Percentiles rank a stretch among this genome's conserved stretches.
These are phyloP conservation scores for Fusarium sp. DNA, from an alignment of 2,329 filamentous ascomycete genomes.

Conservation along the genomic window DNA sequence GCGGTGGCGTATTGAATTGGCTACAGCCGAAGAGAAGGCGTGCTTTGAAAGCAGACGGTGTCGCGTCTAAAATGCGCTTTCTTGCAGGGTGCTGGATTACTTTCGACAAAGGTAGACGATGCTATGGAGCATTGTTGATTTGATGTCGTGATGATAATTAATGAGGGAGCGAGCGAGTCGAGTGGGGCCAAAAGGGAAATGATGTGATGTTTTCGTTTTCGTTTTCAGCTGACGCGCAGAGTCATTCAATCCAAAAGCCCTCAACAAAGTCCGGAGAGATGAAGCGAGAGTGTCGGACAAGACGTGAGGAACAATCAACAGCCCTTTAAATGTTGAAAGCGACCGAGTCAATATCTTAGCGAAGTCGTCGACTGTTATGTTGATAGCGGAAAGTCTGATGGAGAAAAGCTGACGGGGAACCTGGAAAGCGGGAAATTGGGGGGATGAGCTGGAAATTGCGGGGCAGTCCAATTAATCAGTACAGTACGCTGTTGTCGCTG, in stretches of 20 bases:
- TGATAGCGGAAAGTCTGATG: background rate
- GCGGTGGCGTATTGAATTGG: background rate
- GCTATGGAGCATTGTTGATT: slow-evolving; percentile 14
- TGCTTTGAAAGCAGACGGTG: too few relatives aligned
- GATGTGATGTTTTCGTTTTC: slow-evolving; percentile 12
- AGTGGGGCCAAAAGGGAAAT: background rate
- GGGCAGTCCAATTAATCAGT: too few relatives aligned
- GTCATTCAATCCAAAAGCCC: background rate
- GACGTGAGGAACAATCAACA: background rate
- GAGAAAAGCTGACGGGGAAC: background rate
- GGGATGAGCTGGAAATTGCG: background rate
- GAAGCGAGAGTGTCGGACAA: slow-evolving; percentile 16
- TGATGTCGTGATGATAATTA: slow-evolving; percentile 6
- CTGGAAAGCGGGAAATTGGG: slow-evolving; percentile 6
- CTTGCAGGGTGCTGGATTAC: background rate
- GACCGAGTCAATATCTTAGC: background rate
- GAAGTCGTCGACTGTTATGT: background rate
- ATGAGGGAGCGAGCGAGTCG: background rate
- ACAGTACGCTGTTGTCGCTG: background rate
- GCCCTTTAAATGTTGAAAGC: background rate
- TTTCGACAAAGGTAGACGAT: background rate
- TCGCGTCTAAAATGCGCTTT: background rate
- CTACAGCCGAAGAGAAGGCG: background rate
- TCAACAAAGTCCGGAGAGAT: slow-evolving; percentile 1
- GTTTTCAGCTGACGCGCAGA: background rate